Conservation (phyloP, 2,329 filamentous ascomycete species). For the Nothomitra cinnamomea region DNA sequence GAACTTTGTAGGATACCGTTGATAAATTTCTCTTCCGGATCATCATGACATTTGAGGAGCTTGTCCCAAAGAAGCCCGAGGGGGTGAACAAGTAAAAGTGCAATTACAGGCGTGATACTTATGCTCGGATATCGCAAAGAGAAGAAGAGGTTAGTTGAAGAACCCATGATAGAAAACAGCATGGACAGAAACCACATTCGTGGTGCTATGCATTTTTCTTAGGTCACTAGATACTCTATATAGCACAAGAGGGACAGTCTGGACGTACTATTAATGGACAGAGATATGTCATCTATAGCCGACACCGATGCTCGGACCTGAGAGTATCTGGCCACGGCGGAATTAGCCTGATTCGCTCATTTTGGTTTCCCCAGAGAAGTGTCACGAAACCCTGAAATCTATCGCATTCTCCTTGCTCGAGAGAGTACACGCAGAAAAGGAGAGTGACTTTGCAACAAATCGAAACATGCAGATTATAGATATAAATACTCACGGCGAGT, state of each 20-base stretch:
- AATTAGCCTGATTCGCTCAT: no score
- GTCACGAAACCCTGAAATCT: no score
- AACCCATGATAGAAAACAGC: conserved; percentile 64
- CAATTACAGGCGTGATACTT: conserved; percentile 77
- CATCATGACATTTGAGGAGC: conserved; percentile 41
- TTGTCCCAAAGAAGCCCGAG: conserved; percentile 68
- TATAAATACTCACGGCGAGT: conserved; percentile 35
- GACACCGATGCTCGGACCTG: conserved; percentile 68
- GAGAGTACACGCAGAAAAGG: neutral
- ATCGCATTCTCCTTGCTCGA: no score
- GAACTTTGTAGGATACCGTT: conserved; percentile 28
- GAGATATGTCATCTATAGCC: conserved; percentile 52
- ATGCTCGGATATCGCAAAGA: conserved; percentile 81
- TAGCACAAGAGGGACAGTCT: neutral
- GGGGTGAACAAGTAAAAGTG: conserved; percentile 67
- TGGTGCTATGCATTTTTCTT: conserved; percentile 30
- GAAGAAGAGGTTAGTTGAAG: conserved; percentile 76
- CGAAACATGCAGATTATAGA: neutral
- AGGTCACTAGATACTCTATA: neutral
- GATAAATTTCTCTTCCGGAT: conserved; percentile 37
- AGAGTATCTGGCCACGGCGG: conserved; percentile 32
- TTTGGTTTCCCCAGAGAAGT: no score
- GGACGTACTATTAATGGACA: conserved; percentile 55
- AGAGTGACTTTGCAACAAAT: neutral
- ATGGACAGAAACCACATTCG: conserved; percentile 77